These are phyloP conservation scores for Fraxinus excelsior DNA, from an alignment of 257 asterid species.

Conservation along the genomic window DNA sequence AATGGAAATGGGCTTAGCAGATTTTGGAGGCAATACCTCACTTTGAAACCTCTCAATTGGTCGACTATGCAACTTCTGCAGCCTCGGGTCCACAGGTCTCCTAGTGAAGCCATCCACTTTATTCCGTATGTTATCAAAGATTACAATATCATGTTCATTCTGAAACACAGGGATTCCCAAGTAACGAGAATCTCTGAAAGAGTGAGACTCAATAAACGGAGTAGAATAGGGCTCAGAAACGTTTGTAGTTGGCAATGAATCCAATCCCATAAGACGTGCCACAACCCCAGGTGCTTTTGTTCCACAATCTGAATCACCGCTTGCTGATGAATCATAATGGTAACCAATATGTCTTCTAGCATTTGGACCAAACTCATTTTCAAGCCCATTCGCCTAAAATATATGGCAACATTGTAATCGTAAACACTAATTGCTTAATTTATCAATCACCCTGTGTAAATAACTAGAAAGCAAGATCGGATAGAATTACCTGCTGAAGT, in stretches of 20 bases:
- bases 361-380: conserved; percentile 46
- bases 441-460: conserved; percentile 11
- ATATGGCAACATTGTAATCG: conserved; percentile 17
- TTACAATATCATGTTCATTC: conserved; percentile 72
- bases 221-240: conserved; percentile 49
- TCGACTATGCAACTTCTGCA: conserved; percentile 62
- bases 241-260: conserved; percentile 69
- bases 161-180: conserved; percentile 43
- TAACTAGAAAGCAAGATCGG: conserved; percentile 8
- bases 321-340: conserved; percentile 57
- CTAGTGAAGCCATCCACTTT: conserved; percentile 70
- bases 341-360: conserved; percentile 43
- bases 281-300: conserved; percentile 89
- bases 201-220: conserved; percentile 50
- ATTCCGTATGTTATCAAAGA: conserved; percentile 74
- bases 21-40: conserved; percentile 81
- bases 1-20: conserved; percentile 76
- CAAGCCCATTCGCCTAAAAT: conserved; percentile 51
- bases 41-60: conserved; percentile 84
- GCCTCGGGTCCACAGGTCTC: conserved; percentile 70
- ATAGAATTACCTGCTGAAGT: conserved; percentile 59
- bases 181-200: conserved; percentile 66
- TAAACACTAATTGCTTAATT: conserved; percentile 16
- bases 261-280: conserved; percentile 99
- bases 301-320: conserved; percentile 58